Base-by-base conservation (phyloP, 2,329 filamentous ascomycete genomes). In the Bipolaris sorokiniana region DNA sequence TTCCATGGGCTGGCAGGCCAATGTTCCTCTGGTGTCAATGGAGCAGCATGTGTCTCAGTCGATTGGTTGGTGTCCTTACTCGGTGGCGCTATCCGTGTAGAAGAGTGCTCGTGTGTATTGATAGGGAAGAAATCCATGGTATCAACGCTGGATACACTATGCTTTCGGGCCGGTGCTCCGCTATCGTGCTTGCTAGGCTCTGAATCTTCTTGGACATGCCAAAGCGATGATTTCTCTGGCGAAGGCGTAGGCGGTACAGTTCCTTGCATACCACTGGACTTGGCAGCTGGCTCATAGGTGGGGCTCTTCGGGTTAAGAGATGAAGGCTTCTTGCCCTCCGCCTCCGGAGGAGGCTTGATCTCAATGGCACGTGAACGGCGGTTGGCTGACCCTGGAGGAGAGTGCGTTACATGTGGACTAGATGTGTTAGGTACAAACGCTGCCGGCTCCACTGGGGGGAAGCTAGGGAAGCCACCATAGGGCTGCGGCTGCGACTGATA, bases 81-180 rank as follows among this genome's bases (percentile, higher is more conserved):
- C 18, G 58, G 59, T 3, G 73, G 73, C 4, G 71, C 72, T 16
- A 72, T 48, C 31, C 73, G 64, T 15, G 73, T 76, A n/a, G 72
- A 72, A 11, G 76, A 78, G 61, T 77, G 71, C 59, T 78, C 75
- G 31, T 77, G 74, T 9, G 76, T 74, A 45, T 78, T 78, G 7
- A 63, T 73, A 9, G 76, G 76, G 41, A 78, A 78, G 65, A 78
- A 78, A 54, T 78, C 76, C 20, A 71, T 74, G 6, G 76, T 78
- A 47, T 75, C 73, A 40, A 78, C 70, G 54, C 75, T 78, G 4
- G 76, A 77, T 23, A 76, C 56, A 57, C 76, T 78, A 33, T 63
- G 68, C 58, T 76, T 73, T 45, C 73, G 72, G 48, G 67, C 69
- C 15, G 72, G 47, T n/a, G 50, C 50, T 13, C 54, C 63, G 13